phyloP scores from a whole-genome alignment of 202 grass and related monocot species.

The Dendrocalamus latiflorus region DNA sequence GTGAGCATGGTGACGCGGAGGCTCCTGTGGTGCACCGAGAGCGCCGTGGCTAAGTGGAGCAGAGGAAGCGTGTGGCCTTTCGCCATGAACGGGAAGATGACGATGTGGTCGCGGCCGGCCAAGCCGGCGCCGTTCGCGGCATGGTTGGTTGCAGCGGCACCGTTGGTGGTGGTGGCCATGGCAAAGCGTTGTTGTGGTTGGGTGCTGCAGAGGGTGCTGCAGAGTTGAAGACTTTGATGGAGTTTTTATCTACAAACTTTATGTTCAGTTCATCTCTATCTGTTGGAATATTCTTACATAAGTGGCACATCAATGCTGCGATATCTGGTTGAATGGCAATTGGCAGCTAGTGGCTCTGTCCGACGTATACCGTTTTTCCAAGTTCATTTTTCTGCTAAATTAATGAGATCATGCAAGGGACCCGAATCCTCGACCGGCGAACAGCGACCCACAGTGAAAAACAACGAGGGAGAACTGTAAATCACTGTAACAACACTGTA shows the following conservation, averaged over 20 bases:
- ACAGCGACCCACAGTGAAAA: too few relatives aligned
- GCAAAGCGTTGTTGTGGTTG: background rate
- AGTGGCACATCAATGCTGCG: too few relatives aligned
- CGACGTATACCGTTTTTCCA: too few relatives aligned
- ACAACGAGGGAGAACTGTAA: too few relatives aligned
- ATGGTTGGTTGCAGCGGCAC: background rate
- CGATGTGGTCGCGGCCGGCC: slow-evolving; percentile 41
- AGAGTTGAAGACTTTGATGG: background rate
- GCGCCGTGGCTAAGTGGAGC: slow-evolving; percentile 48
- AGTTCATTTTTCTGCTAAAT: too few relatives aligned
- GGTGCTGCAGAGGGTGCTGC: background rate
- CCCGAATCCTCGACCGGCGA: too few relatives aligned
- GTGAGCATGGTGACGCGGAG: slow-evolving; percentile 52
- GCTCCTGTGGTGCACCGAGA: slow-evolving; percentile 27
- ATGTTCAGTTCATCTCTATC: background rate
- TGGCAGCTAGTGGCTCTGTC: too few relatives aligned
- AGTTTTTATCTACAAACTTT: background rate
- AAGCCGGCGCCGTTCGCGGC: background rate
- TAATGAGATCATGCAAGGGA: too few relatives aligned
- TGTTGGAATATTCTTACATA: too few relatives aligned
- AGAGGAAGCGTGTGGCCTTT: slow-evolving; percentile 68
- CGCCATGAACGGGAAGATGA: slow-evolving; percentile 87
- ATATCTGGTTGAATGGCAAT: too few relatives aligned
- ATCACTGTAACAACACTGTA: too few relatives aligned
- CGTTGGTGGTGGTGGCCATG: slow-evolving; percentile 7